Conservation (phyloP, 1,284 basidiomycete species). For the Gyrodon tennesseensis region DNA sequence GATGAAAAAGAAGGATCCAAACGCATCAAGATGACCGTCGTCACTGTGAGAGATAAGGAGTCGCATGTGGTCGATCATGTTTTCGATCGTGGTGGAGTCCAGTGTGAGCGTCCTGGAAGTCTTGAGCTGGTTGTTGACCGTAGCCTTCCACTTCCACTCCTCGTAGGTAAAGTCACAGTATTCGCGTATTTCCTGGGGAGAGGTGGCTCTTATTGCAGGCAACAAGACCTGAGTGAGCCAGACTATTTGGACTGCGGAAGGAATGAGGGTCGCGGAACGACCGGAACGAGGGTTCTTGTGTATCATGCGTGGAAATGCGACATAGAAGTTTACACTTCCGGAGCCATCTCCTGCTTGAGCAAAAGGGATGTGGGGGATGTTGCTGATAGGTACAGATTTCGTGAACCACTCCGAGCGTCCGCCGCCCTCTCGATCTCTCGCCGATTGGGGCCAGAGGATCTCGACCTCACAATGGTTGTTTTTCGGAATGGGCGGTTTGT, state of each 20-base stretch:
- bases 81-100: conserved; percentile 9
- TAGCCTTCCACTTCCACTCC: conserved; percentile 25
- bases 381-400: conserved; percentile 10
- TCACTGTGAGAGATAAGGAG: conserved; percentile 4
- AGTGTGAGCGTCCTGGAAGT: conserved; percentile 18
- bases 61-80: not conserved
- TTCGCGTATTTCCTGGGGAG: conserved; percentile 18
- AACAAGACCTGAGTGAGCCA: conserved; percentile 16
- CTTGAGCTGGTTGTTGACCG: conserved; percentile 17
- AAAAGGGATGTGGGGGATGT: conserved; percentile 16
- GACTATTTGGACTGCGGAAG: no score
- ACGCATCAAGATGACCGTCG: conserved; percentile 3
- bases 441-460: conserved; percentile 16
- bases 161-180: conserved; percentile 22
- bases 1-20: conserved; percentile 25
- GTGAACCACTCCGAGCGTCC: conserved; percentile 18
- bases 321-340: conserved; percentile 20
- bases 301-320: conserved; percentile 22
- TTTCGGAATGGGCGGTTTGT: conserved; percentile 13
- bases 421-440: not conserved
- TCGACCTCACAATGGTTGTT: conserved; percentile 23
- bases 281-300: conserved; percentile 8
- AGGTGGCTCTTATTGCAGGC: conserved; percentile 10
- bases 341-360: conserved; percentile 10
- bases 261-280: conserved; percentile 11